Evolutionary conservation across 2,329 filamentous ascomycete genomes (phyloP).

Genomic region (Apiospora rasikravindrae): DNA sequence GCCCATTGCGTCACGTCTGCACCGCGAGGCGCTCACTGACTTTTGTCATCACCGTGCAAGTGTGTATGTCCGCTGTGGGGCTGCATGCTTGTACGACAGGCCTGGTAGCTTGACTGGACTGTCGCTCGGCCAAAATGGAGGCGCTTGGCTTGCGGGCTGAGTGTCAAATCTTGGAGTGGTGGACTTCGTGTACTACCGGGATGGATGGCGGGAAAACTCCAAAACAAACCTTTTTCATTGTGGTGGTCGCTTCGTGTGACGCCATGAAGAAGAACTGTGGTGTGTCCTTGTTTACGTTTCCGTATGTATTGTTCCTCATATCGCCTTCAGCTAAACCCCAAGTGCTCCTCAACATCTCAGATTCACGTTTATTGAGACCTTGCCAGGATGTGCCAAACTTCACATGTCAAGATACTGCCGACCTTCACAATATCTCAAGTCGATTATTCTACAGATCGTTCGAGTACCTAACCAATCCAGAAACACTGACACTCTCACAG

Average conservation of each 20-base stretch:
- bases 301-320: not conserved
- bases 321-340: not conserved
- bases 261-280: not conserved
- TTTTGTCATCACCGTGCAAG: not conserved
- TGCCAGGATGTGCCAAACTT: too few species aligned
- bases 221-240: not conserved
- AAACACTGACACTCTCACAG: too few species aligned
- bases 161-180: constrained; percentile 6
- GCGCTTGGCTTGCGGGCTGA: constrained; percentile 12
- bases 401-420: too few species aligned
- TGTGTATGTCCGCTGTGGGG: not conserved
- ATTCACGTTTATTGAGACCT: too few species aligned
- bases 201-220: constrained; percentile 10
- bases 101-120: not conserved
- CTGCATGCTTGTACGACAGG: not conserved
- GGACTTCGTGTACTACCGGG: constrained; percentile 9
- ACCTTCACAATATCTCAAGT: too few species aligned
- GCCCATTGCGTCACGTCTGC: constrained; percentile 10
- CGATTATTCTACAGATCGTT: too few species aligned
- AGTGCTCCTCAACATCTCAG: not conserved
- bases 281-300: not conserved
- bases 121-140: constrained; percentile 4
- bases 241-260: not conserved
- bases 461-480: too few species aligned
- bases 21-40: not conserved